Evolutionary conservation across 2,329 filamentous ascomycete genomes (phyloP).

Genomic region (Colletotrichum theobromicola): DNA sequence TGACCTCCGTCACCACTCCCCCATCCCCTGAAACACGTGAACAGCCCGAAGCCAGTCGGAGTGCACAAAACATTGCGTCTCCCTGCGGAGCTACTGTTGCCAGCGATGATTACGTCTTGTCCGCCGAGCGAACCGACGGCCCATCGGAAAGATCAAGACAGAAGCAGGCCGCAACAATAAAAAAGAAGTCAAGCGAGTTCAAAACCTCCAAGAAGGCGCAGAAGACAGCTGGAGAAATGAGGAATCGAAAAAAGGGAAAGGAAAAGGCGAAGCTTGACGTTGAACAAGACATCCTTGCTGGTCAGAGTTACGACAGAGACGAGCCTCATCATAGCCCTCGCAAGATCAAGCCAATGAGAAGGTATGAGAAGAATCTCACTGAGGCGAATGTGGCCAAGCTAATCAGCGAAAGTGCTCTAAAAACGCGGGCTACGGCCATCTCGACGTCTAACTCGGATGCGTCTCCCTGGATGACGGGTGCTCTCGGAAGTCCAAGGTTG

Average conservation of each 20-base stretch:
- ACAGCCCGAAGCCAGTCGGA: neutral
- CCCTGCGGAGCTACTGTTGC: conserved; percentile 35
- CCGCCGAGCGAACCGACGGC: neutral
- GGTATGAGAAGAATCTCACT: neutral
- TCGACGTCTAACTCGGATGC: neutral
- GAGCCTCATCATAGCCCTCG: neutral
- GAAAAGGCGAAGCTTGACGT: neutral
- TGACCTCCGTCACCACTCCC: neutral
- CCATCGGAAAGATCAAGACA: neutral
- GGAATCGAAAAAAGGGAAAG: neutral
- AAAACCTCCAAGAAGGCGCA: neutral
- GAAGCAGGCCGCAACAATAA: neutral
- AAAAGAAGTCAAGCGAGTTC: neutral
- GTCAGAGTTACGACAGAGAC: neutral
- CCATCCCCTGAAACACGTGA: neutral
- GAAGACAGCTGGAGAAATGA: neutral
- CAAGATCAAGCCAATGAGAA: neutral
- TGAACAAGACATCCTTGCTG: neutral
- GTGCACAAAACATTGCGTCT: neutral
- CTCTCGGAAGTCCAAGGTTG: neutral
- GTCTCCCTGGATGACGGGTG: neutral
- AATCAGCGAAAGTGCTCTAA: neutral
- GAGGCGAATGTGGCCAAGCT: neutral
- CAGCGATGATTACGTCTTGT: conserved; percentile 37
- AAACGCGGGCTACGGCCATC: neutral